phyloP scores from a whole-genome alignment of 225 moss, liverwort and hornwort genomes.

The Polytrichum formosum region DNA sequence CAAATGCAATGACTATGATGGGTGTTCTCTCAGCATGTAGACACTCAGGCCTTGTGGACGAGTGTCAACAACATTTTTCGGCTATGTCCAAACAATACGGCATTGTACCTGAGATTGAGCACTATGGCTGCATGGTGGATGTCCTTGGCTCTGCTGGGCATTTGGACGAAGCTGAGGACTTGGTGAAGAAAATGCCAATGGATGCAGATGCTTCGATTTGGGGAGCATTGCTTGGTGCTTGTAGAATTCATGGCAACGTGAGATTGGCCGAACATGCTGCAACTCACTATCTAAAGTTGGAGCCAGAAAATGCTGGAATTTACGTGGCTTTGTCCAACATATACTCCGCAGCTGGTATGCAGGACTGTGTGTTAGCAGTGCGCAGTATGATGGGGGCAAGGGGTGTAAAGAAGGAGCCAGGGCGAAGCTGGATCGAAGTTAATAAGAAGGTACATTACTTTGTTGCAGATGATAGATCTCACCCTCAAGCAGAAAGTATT shows the following conservation, averaged over 20 bases:
- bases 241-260: neutral
- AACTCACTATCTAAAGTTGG: neutral
- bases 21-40: constrained; percentile 12
- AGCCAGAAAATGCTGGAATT: constrained; percentile 4
- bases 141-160: constrained; percentile 6
- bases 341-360: constrained; percentile 8
- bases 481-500: constrained; percentile 1
- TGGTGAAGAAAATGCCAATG: neutral
- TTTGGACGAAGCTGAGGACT: constrained; percentile 7
- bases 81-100: neutral
- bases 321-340: constrained; percentile 9
- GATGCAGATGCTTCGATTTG: constrained; percentile 2
- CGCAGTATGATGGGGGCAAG: neutral
- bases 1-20: neutral
- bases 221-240: constrained; percentile 6
- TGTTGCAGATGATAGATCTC: constrained; percentile 8
- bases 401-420: constrained; percentile 12
- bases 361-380: neutral
- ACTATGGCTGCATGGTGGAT: constrained; percentile 14
- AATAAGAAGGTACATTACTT: constrained; percentile 5
- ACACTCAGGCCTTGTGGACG: neutral
- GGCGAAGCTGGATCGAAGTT: constrained; percentile 11
- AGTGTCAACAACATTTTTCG: constrained; percentile 1
- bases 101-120: constrained; percentile 1
- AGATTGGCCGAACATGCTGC: neutral